Evolutionary conservation across 768 basidiomycete species (phyloP).

Genomic region (Lepiota venenata): DNA sequence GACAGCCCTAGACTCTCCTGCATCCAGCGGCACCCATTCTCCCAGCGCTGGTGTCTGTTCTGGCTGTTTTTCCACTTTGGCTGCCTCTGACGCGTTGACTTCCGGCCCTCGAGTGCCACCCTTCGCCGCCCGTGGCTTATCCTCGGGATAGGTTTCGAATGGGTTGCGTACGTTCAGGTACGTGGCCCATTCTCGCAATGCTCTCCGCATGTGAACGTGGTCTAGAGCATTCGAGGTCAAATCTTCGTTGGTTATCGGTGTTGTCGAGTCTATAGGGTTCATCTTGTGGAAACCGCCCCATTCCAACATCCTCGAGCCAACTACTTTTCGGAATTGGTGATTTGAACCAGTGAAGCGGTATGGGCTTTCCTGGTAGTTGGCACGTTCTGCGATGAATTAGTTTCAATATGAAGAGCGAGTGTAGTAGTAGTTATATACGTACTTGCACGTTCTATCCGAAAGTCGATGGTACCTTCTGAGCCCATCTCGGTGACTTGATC

Average conservation of each 20-base stretch:
- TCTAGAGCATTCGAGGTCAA: slow-evolving; percentile 22
- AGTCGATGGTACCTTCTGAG: slow-evolving; percentile 9
- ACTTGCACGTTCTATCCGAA: slow-evolving; percentile 15
- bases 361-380: slow-evolving; percentile 6
- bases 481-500: slow-evolving; percentile 4
- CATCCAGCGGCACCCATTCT: not conserved
- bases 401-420: not conserved
- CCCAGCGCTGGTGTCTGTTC: not conserved
- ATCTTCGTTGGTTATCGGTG: slow-evolving; percentile 19
- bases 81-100: not conserved
- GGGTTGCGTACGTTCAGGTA: slow-evolving; percentile 20
- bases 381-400: slow-evolving; percentile 2
- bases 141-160: slow-evolving; percentile 19
- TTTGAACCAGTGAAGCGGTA: not conserved
- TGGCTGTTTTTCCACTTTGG: not conserved
- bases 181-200: slow-evolving; percentile 22
- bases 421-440: slow-evolving; percentile 2
- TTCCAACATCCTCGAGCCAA: slow-evolving; percentile 21
- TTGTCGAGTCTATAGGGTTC: slow-evolving; percentile 23
- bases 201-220: slow-evolving; percentile 26
- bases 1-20: not conserved
- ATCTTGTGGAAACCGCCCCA: slow-evolving; percentile 37
- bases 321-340: slow-evolving; percentile 12
- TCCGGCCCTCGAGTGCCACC: not conserved
- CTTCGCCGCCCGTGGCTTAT: not conserved